These are phyloP conservation scores for Cladosporium phlei DNA, from an alignment of 2,329 filamentous ascomycete species.

Conservation along the genomic window DNA sequence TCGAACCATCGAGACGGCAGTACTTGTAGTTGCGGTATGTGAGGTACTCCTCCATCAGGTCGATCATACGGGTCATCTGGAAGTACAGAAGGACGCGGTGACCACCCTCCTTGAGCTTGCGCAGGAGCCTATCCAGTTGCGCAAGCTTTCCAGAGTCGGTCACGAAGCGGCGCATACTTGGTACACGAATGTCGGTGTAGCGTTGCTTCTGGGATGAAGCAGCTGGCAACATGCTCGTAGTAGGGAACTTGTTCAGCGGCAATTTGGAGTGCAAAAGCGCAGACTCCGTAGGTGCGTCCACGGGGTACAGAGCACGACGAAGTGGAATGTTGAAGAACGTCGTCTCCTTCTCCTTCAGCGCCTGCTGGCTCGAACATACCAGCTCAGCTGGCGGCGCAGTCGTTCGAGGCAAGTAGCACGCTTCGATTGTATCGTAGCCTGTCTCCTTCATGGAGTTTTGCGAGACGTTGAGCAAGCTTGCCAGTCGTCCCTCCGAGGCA, in stretches of 20 bases:
- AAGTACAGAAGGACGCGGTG: constrained; percentile 97
- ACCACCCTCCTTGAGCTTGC: constrained; percentile 82
- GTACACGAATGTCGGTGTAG: constrained; percentile 87
- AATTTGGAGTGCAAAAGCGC: constrained; percentile 70
- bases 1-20: constrained; percentile 91
- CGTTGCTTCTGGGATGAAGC: constrained; percentile 77
- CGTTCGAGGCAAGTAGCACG: constrained; percentile 71
- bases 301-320: constrained; percentile 70
- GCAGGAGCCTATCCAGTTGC: constrained; percentile 79
- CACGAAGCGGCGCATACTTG: constrained; percentile 95
- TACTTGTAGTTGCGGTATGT: constrained; percentile 99
- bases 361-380: constrained; percentile 63
- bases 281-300: constrained; percentile 59
- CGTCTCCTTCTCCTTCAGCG: constrained; percentile 61
- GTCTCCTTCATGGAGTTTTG: constrained; percentile 59
- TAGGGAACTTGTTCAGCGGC: constrained; percentile 60
- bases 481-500: constrained; percentile 66
- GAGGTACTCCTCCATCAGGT: constrained; percentile 97
- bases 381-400: constrained; percentile 83
- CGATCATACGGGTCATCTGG: constrained; percentile 99
- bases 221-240: constrained; percentile 63
- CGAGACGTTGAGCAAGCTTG: constrained; percentile 74
- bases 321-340: constrained; percentile 74
- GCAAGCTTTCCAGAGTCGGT: constrained; percentile 96
- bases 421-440: constrained; percentile 73